phyloP scores from a whole-genome alignment of 2,329 filamentous ascomycete genomes.

The Fusarium pilosicola region DNA sequence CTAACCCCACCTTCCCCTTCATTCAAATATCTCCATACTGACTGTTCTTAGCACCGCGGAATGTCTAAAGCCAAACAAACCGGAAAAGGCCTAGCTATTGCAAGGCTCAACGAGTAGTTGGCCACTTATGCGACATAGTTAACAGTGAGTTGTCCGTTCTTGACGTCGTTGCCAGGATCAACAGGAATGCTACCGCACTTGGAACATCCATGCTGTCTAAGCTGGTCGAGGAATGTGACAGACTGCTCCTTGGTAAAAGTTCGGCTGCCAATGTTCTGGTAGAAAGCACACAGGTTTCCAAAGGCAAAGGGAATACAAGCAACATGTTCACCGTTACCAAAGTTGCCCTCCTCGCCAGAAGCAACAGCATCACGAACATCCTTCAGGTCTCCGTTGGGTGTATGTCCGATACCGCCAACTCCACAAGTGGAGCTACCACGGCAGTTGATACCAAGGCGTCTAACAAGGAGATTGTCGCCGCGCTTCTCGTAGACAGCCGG shows the following conservation, averaged over 20 bases:
- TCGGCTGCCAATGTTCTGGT: neutral
- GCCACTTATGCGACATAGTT: neutral
- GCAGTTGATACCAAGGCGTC: neutral
- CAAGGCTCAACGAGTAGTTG: rapidly evolving
- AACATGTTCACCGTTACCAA: neutral
- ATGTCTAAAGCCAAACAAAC: neutral
- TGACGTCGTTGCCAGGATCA: neutral
- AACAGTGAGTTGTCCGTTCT: neutral
- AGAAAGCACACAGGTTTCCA: neutral
- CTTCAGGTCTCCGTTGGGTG: neutral
- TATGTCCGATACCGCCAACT: neutral
- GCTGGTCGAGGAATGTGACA: neutral
- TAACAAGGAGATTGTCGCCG: neutral
- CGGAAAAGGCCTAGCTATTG: rapidly evolving
- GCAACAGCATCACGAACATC: slow-evolving; percentile 6
- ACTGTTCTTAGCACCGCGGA: rapidly evolving
- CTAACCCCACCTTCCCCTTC: rapidly evolving
- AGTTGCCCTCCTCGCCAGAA: neutral
- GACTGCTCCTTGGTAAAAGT: neutral
- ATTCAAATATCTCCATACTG: neutral
- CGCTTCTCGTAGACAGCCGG: neutral
- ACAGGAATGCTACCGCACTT: slow-evolving; percentile 3
- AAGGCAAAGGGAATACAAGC: neutral
- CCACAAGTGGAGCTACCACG: neutral
- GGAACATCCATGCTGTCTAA: neutral